These are phyloP conservation scores for Teunomyces lycoperdinae DNA, from an alignment of 805 yeast genomes.

Conservation along the genomic window DNA sequence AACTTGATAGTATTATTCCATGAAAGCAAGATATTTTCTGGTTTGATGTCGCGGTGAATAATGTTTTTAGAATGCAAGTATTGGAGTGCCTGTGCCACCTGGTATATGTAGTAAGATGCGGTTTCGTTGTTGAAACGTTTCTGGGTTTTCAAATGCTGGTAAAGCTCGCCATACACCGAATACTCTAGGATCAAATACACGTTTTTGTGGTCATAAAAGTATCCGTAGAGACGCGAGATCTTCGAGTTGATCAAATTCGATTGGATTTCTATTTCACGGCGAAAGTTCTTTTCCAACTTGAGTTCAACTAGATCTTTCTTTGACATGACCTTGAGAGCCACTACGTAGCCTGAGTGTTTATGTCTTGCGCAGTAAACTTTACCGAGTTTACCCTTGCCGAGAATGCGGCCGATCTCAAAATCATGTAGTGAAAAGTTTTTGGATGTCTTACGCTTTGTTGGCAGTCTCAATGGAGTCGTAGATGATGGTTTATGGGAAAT, in stretches of 20 bases:
- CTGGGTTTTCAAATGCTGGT: slow-evolving; percentile 62
- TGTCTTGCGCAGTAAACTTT: slow-evolving; percentile 87
- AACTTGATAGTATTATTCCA: slow-evolving; percentile 74
- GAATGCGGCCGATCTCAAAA: slow-evolving; percentile 81
- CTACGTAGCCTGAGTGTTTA: slow-evolving; percentile 67
- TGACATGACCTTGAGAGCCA: slow-evolving; percentile 90
- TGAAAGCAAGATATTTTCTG: slow-evolving; percentile 84
- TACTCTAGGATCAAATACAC: slow-evolving; percentile 86
- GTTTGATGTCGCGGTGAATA: slow-evolving; percentile 91
- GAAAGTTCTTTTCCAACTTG: slow-evolving; percentile 79
- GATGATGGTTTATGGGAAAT: not conserved
- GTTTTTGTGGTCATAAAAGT: slow-evolving; percentile 75
- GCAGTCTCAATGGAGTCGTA: slow-evolving; percentile 1
- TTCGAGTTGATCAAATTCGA: slow-evolving; percentile 74
- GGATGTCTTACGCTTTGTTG: slow-evolving; percentile 2
- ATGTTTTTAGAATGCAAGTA: slow-evolving; percentile 78
- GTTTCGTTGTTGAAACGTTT: slow-evolving; percentile 68
- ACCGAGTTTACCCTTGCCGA: slow-evolving; percentile 94
- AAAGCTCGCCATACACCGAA: slow-evolving; percentile 83
- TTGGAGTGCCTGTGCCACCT: slow-evolving; percentile 74
- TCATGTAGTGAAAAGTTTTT: slow-evolving; percentile 43
- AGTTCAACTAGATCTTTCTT: slow-evolving; percentile 72
- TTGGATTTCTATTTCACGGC: slow-evolving; percentile 91
- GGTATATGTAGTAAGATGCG: slow-evolving; percentile 78
- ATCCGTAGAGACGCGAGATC: slow-evolving; percentile 77